These are phyloP conservation scores for Trichoderma sp. DNA, from an alignment of 2,329 filamentous ascomycete species.

Conservation along the genomic window DNA sequence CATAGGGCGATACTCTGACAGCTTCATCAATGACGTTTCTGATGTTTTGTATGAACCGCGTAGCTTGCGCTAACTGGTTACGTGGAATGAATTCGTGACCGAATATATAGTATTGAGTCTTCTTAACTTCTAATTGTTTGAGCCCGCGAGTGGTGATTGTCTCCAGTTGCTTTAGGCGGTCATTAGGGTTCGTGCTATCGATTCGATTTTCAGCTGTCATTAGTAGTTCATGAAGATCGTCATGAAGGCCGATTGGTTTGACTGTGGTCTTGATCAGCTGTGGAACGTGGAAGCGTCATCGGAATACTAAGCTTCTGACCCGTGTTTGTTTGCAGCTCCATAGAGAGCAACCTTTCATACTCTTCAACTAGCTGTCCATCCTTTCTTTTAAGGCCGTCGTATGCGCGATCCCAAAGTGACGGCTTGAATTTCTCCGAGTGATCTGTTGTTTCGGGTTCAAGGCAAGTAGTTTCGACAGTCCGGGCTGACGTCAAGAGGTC, in stretches of 20 bases:
- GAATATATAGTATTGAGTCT: not conserved
- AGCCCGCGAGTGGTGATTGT: not conserved
- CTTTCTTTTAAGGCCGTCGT: not conserved
- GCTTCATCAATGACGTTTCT: not conserved
- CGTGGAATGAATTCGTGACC: not conserved
- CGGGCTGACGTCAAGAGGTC: too few relatives aligned
- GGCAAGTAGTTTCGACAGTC: too few relatives aligned
- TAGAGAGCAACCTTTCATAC: not conserved
- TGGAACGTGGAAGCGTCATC: not conserved
- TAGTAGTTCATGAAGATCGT: accelerated
- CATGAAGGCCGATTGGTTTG: not conserved
- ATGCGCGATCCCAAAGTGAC: not conserved
- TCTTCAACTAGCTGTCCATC: not conserved
- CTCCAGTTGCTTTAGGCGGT: not conserved
- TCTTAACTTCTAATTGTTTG: accelerated
- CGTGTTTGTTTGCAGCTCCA: not conserved
- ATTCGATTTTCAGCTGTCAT: not conserved
- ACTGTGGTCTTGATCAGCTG: not conserved
- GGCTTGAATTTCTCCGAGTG: not conserved
- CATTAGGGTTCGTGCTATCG: accelerated
- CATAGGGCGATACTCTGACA: not conserved
- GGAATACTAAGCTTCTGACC: not conserved
- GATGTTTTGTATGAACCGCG: not conserved
- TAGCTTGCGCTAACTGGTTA: not conserved
- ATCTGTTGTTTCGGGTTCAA: too few relatives aligned